A percentile compares a stretch with the other conserved stretches of the same genome.
These are phyloP conservation scores for Cryphonectria parasitica DNA, from an alignment of 2,329 filamentous ascomycete species.

Conservation along the genomic window DNA sequence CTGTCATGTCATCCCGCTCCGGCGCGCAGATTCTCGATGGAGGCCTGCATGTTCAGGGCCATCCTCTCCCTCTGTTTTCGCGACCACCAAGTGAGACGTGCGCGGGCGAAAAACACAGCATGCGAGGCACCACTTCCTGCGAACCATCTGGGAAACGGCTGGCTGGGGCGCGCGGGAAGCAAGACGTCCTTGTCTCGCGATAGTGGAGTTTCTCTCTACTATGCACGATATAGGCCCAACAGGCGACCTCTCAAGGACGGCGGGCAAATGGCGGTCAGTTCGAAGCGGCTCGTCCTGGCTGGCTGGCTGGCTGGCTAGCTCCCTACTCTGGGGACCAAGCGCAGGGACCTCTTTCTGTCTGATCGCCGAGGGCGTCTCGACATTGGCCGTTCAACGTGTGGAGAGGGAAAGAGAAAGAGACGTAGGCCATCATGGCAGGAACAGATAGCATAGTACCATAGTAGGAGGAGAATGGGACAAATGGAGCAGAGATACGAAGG, in stretches of 20 bases:
- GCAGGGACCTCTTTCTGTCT: constrained; percentile 16
- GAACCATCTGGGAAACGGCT: constrained; percentile 3
- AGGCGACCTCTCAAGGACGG: constrained; percentile 5
- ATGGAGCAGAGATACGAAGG: constrained; percentile 18
- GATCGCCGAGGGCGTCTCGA: background rate
- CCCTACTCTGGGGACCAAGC: background rate
- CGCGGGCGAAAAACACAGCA: constrained; percentile 9
- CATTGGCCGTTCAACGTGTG: background rate
- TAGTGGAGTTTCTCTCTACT: constrained; percentile 19
- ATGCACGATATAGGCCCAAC: background rate
- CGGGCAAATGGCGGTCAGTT: constrained; percentile 30
- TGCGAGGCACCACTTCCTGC: background rate
- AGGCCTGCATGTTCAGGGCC: constrained; percentile 19
- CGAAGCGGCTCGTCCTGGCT: constrained; percentile 17
- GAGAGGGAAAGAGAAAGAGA: background rate
- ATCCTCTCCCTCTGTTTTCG: background rate
- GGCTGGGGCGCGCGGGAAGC: constrained; percentile 5
- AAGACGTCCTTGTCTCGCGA: constrained; percentile 12
- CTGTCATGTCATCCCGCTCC: constrained; percentile 18
- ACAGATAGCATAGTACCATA: background rate
- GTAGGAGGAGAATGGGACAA: background rate
- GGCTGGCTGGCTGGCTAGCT: constrained; percentile 12
- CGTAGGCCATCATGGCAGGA: constrained; percentile 3
- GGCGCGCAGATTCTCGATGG: constrained; percentile 15
- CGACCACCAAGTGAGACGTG: constrained; percentile 28